Base-by-base conservation (phyloP, 306 rosid species). In the Fagus crenata region DNA sequence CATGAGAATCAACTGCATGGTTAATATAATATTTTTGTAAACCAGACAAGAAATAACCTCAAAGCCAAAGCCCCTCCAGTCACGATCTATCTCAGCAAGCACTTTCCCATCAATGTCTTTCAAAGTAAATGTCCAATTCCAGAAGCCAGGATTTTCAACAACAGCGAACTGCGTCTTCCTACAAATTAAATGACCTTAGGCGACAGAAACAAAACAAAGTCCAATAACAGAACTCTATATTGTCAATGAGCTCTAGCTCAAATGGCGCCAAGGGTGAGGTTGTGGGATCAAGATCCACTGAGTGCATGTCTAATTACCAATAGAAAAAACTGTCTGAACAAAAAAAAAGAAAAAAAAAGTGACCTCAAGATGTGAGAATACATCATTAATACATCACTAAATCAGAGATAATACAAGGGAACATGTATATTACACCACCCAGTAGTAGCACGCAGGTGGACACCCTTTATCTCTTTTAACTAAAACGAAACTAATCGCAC, bases 31-130 rank as follows among this genome's bases (percentile, higher is more conserved):
- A 14, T n/a, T 39, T 15, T 65, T 37, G 2, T 15, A 37, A 65
- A 65, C 35, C 55, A 70, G 53, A 59, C 40, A 9, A 28, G 15
- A n/a, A 14, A 54, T 14, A 70, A 95, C 98, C 98, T 95, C 98
- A 86, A 95, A 89, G 86, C 98, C 97, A 71, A 95, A 95, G 35
- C 98, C 97, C 84, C 98, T 89, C 97, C 97, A 95, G 79, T 92
- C 95, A 83, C 98, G 97, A 81, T 95, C 95, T 64, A 95, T 83
- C 88, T 95, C 85, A 70, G 93, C 98, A 73, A 95, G 86, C 77
- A 95, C 97, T 53, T 89, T 83, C 39, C 93, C 96, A 75, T 92
- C 84, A 63, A 82, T 79, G 79, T 88, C 97, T 86, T 90, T 95
- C 82, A 95, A 80, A 81, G 93, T 92, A 80, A 95, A 95, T 65